Base-by-base conservation (phyloP, 345 rosid genomes). In the Eucalyptus marginata region DNA sequence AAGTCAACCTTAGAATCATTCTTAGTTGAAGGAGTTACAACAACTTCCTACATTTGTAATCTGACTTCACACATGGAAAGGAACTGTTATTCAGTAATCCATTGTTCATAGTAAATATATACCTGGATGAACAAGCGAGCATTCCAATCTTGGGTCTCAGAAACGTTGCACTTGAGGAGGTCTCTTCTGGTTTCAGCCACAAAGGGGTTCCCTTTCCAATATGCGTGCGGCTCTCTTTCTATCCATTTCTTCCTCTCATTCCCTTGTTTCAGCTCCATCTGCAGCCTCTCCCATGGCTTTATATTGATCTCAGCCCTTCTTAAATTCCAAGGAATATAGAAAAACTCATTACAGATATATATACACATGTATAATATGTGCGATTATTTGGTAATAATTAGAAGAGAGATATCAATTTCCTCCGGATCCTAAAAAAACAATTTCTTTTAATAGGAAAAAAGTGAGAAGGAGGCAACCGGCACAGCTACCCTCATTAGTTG, bases 151-250 rank as follows among this genome's bases (percentile, higher is more conserved):
- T 93, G 92, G 31, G 84, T 47, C 10, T 92, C 89, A 4, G 98
- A 93, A 90, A 93, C 83, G 62, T 96, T 93, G 89, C 99, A 97
- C 27, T 87, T 94, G 86, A 96, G 94, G 51, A 96, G 96, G 87
- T 97, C 95, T 86, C 68, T 88, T 87, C 99, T 94, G 9, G 90
- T 92, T 36, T 88, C 88, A 13, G 93, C 91, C 17, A 95, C 97
- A 52, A 89, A 88, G 66, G 98, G 98, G 86, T 97, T 97, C 13
- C 99, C 99, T 68, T 94, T 97, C 99, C 99, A 97, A 86, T 95
- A 96, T 6, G 99, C 99, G 68, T 95, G 93, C 33, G 97, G 95
- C 49, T 93, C 93, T 88, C 97, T 94, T 1, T 96, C 94, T 66
- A 88, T 86, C 98, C 98, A 97, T 47, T 88, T 93, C 31, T 14